Evolutionary conservation across 1,284 basidiomycete genomes (phyloP), one percentile per base, ranked within the genome.

Genomic region (Ceratobasidium sp.): DNA sequence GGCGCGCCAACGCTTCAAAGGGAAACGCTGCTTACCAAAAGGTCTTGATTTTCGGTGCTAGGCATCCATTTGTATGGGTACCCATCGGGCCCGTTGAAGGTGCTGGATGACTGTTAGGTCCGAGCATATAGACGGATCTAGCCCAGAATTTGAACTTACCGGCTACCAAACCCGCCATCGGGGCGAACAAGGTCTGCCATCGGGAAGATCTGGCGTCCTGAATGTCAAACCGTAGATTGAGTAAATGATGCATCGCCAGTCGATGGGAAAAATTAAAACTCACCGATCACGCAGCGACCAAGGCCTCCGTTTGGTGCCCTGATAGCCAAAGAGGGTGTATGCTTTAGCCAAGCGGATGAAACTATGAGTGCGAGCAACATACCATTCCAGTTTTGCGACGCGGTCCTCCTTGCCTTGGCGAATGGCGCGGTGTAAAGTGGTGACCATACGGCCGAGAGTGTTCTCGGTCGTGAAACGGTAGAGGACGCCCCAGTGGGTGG

Each of bases 301-400:
- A 93, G 88, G 71, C 89, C 88, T 73, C 91, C 92, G 76, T 86
- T 90, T 67, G 87, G 82, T 70, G 89, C 86, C 59, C 58, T 65
- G 34, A 34, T 71, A 39, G 43, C 64, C 46, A 58, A 34, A 45
- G 36, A 34, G 59, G 59, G 58, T 53, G 57, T 60, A 62, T 61
- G 59, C 65, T 71, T 36, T 10, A 67, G 70, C 46, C 50, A 39
- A 30, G 32, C 30, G 57, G 34, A 53, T 64, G 64, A 65, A 74
- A 59, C 67, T 45, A 50, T 60, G 34, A 59, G n/a, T 36, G 70
- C 43, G 59, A 69, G 71, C 52, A 23, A 59, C 59, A 26, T 72
- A 72, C 92, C 92, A 94, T 80, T 94, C 92, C 73, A 94, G 86
- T 82, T 89, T 92, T 76, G 92, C 92, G 76, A 93, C 89, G 57